Percentiles rank a stretch among this genome's conserved stretches.
Evolutionary conservation across 768 basidiomycete genomes (phyloP).

Genomic region (Phaeotremella skinneri): DNA sequence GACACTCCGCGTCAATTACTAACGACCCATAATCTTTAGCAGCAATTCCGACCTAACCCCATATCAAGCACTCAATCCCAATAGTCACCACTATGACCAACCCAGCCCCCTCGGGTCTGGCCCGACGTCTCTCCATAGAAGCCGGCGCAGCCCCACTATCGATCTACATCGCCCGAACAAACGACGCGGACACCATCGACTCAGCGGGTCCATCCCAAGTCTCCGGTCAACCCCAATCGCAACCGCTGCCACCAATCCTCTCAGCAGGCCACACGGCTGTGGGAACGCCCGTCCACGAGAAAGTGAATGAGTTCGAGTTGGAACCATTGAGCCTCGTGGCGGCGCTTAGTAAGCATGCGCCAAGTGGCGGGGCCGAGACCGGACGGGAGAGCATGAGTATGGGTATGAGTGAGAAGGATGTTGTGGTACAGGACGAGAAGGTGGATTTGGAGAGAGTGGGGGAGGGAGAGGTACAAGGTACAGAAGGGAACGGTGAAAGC

Average conservation of each 20-base stretch:
- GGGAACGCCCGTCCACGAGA: not conserved
- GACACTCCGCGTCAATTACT: too few relatives aligned
- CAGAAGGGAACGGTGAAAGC: not conserved
- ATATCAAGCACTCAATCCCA: not conserved
- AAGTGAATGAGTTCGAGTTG: not conserved
- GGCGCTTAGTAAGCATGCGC: not conserved
- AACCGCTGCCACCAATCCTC: not conserved
- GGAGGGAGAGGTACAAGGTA: not conserved
- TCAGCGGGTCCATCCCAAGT: not conserved
- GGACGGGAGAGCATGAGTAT: not conserved
- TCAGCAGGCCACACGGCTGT: not conserved
- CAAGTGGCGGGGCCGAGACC: not conserved
- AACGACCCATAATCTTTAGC: too few relatives aligned
- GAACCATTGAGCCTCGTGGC: not conserved
- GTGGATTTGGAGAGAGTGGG: not conserved
- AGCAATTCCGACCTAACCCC: not conserved
- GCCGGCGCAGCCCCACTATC: not conserved
- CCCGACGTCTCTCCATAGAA: not conserved
- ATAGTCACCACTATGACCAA: not conserved
- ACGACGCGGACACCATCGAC: not conserved
- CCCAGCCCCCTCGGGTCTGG: not conserved
- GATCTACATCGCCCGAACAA: not conserved
- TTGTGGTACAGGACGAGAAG: too few relatives aligned
- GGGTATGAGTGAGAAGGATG: not conserved
- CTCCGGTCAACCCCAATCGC: not conserved